These are phyloP conservation scores for Helotiales sp. DNA, from an alignment of 2,329 filamentous ascomycete species.

Conservation along the genomic window DNA sequence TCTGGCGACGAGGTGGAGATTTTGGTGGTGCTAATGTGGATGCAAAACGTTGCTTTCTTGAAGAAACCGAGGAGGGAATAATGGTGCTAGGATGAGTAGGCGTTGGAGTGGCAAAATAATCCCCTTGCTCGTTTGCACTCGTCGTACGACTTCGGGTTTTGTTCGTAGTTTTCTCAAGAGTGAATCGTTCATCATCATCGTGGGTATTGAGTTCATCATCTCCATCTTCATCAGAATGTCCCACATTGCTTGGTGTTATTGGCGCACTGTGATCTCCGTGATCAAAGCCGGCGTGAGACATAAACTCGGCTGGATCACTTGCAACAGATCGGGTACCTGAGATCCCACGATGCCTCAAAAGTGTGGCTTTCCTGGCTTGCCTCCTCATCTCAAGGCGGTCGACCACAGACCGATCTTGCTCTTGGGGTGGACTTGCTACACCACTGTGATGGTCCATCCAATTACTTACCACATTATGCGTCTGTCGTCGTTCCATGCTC, in stretches of 20 bases:
- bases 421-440: slow-evolving; percentile 55
- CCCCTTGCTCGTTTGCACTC: slow-evolving; percentile 32
- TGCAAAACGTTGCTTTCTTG: not conserved
- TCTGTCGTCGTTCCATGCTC: slow-evolving; percentile 67
- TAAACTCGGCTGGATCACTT: slow-evolving; percentile 64
- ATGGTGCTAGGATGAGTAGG: slow-evolving; percentile 40
- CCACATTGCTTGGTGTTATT: slow-evolving; percentile 8
- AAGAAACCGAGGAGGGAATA: slow-evolving; percentile 15
- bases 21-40: slow-evolving; percentile 10
- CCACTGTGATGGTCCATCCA: slow-evolving; percentile 80
- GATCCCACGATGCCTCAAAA: slow-evolving; percentile 39
- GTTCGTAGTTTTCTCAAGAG: slow-evolving; percentile 42
- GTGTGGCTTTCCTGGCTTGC: slow-evolving; percentile 31
- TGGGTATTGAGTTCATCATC: slow-evolving; percentile 89
- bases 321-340: slow-evolving; percentile 55
- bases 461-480: slow-evolving; percentile 77
- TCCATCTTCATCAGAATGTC: slow-evolving; percentile 46
- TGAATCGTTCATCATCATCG: slow-evolving; percentile 66
- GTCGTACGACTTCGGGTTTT: slow-evolving; percentile 27
- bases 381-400: slow-evolving; percentile 53
- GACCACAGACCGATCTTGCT: slow-evolving; percentile 58
- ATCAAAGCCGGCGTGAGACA: slow-evolving; percentile 43
- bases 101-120: slow-evolving; percentile 55
- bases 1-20: slow-evolving; percentile 20
- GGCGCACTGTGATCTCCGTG: slow-evolving; percentile 13